Base-by-base conservation (phyloP, 441 rosid genomes). In the Euphorbia schlechtendalii region DNA sequence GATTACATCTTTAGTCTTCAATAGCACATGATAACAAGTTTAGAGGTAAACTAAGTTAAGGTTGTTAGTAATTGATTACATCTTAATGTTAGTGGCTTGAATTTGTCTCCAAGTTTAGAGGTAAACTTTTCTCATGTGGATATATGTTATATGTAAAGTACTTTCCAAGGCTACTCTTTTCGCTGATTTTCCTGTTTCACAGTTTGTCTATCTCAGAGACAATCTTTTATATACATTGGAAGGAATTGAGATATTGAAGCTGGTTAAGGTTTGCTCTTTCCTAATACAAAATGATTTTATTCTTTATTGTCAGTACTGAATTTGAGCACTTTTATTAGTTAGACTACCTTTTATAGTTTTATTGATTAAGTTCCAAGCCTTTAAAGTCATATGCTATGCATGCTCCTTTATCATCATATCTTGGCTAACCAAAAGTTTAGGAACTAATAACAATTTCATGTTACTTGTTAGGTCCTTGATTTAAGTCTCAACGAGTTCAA, bases 141-240 rank as follows among this genome's bases (percentile, higher is more conserved):
- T 63, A 46, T 58, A 46, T 65, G 64, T 30, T 68, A 27, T 67
- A 28, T 71, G 49, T 59, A 61, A 60, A 74, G 15, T 27, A 49
- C 52, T 57, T 59, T 59, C 51, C 38, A 24, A 27, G 10, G 32
- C 38, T 2, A 18, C 72, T 65, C 41, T 22, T 69, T 68, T 56
- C n/a, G 67, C 57, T 69, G 41, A 61, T 65, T 11, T 55, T 66
- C 65, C 70, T 78, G 27, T 78, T 68, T 67, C 62, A 78, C 88
- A 94, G 99, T 94, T 94, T 82, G 96, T 94, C 69, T 94, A 94
- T 79, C 96, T 94, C 56, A 83, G 99, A 80, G 99, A n/a, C n/a
- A n/a, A n/a, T n/a, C n/a, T n/a, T n/a, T n/a, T n/a, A n/a, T n/a
- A n/a, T n/a, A n/a, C n/a, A 91, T 67, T 94, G 73, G 98, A 94